phyloP scores from a whole-genome alignment of 2,329 filamentous ascomycete species.

The Corinectria fuckeliana region DNA sequence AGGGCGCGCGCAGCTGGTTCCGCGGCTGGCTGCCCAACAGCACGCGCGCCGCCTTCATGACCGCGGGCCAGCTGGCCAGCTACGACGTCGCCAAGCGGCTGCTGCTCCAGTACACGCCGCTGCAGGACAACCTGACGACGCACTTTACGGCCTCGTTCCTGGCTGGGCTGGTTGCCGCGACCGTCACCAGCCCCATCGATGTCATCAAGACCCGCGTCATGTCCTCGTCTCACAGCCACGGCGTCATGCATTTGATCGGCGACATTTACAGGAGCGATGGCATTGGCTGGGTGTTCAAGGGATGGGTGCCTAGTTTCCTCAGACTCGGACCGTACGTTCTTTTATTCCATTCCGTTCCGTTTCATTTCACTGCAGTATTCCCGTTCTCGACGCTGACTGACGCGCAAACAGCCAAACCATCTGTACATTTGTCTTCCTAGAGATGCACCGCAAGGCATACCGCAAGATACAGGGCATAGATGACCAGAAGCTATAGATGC shows the following conservation, averaged over 20 bases:
- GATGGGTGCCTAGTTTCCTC: constrained; percentile 82
- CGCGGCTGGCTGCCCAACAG: constrained; percentile 86
- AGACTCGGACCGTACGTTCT: constrained; percentile 65
- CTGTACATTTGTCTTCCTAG: constrained; percentile 84
- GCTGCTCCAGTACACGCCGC: constrained; percentile 69
- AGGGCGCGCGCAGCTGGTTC: constrained; percentile 79
- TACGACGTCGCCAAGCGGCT: constrained; percentile 83
- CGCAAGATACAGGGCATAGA: constrained; percentile 56
- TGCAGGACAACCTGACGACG: constrained; percentile 74
- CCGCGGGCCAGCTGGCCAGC: constrained; percentile 80
- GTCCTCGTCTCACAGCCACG: constrained; percentile 63
- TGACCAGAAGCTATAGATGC: constrained; percentile 35
- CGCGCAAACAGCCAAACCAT: constrained; percentile 72
- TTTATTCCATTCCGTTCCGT: neutral
- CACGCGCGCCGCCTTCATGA: constrained; percentile 85
- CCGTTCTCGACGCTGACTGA: constrained; percentile 13
- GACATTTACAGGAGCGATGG: constrained; percentile 77
- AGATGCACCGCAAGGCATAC: constrained; percentile 84
- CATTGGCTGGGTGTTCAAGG: constrained; percentile 84
- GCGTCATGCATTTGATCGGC: constrained; percentile 64
- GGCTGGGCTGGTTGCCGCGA: constrained; percentile 83
- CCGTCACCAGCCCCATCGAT: constrained; percentile 83
- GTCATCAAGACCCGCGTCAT: constrained; percentile 91
- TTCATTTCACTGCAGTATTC: neutral
- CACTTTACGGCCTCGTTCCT: constrained; percentile 81